phyloP scores from a whole-genome alignment of 176 grass and related monocot genomes.

The Eleusine coracana region DNA sequence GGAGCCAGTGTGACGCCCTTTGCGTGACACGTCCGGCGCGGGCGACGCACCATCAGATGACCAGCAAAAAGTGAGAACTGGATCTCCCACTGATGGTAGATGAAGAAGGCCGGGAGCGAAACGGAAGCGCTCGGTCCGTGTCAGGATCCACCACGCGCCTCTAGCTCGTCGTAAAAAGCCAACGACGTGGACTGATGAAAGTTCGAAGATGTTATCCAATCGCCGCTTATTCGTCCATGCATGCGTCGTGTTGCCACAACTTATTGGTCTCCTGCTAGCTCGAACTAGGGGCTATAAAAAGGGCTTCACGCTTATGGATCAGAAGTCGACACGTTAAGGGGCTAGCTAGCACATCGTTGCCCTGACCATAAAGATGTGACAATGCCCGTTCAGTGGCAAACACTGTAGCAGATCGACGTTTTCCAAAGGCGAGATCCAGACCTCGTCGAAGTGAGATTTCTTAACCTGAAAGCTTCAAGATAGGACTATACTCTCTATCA shows the following conservation, averaged over 20 bases:
- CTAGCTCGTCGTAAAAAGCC: not conserved
- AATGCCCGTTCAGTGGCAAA: not conserved
- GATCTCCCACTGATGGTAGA: not conserved
- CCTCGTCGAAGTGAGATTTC: not conserved
- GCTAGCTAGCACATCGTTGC: not conserved
- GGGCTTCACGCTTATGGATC: not conserved
- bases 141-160: not conserved
- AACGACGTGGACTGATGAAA: not conserved
- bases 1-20: not conserved
- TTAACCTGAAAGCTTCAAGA: not conserved
- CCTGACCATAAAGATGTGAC: not conserved
- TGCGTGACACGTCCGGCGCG: not conserved
- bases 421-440: not conserved
- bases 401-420: not conserved
- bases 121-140: not conserved
- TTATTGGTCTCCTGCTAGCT: not conserved
- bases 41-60: too few relatives aligned
- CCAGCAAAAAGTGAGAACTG: too few relatives aligned
- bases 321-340: slow-evolving; percentile 20
- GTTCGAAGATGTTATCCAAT: not conserved
- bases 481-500: not conserved
- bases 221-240: not conserved
- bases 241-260: slow-evolving; percentile 22
- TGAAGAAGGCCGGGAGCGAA: not conserved
- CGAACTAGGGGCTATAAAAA: not conserved